These are phyloP conservation scores for Dittrichia graveolens DNA, from an alignment of 129 eudicot species.

Conservation along the genomic window DNA sequence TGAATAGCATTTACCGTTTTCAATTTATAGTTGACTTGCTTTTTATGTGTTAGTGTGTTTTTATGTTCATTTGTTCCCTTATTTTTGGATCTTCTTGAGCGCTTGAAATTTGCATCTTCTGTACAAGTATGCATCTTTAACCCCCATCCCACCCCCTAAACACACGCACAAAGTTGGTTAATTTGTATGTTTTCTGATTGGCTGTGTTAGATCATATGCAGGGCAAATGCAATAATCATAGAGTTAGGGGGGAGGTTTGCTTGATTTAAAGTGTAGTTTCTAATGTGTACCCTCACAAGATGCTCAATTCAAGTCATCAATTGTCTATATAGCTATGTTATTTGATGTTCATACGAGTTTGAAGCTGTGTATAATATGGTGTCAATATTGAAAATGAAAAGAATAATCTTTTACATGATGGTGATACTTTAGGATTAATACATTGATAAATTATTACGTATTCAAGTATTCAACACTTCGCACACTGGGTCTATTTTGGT, in stretches of 20 bases:
- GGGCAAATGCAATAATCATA: too few relatives aligned
- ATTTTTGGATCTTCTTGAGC: background rate
- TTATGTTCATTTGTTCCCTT: background rate
- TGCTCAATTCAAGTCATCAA: background rate
- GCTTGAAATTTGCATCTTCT: slow-evolving; percentile 12
- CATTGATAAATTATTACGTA: too few relatives aligned
- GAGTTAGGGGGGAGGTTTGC: background rate
- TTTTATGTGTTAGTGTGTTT: background rate
- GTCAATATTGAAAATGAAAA: background rate
- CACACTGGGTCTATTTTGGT: too few relatives aligned
- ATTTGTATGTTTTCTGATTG: too few relatives aligned
- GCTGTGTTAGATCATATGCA: too few relatives aligned
- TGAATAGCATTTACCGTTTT: background rate
- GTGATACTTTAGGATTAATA: too few relatives aligned
- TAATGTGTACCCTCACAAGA: background rate
- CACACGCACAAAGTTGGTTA: background rate
- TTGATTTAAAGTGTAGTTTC: background rate
- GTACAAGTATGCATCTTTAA: background rate
- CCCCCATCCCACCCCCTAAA: background rate
- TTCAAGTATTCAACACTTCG: too few relatives aligned
- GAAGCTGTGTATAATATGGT: background rate
- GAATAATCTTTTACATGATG: too few relatives aligned
- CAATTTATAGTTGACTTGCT: background rate
- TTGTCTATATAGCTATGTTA: background rate
- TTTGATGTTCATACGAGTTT: background rate